Evolutionary conservation across 345 rosid species (phyloP), one percentile per base, ranked within the genome.

Genomic region (Populus nigra): DNA sequence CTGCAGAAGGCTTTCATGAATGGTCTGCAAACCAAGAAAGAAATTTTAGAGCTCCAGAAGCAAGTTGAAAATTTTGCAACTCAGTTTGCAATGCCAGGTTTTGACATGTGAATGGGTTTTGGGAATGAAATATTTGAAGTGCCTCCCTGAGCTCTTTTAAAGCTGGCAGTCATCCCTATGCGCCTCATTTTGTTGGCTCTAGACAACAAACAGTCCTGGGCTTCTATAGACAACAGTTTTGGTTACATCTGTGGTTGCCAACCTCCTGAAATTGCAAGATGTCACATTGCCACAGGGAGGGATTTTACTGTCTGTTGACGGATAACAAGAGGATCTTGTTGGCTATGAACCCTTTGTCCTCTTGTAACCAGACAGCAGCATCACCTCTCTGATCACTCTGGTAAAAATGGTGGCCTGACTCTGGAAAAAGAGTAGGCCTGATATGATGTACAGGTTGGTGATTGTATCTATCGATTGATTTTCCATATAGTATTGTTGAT

Each of bases 11-110:
- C 38, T 70, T 65, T 53, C 57, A 50, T 29, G 23, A 72, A 80
- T 39, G 72, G 75, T 41, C 68, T 80, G 38, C 79, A 75, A 38
- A 71, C 41, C 62, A 75, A 29, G 20, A 80, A 71, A 35, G 79
- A 75, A 11, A 65, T 80, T 35, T 11, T 71, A 6, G 83, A 80
- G 78, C 79, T 80, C 65, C 79, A 72, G 33, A 80, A 53, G 23
- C 79, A 31, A 13, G 79, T 80, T 18, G 79, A 80, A 65, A 75
- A n/a, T 13, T 80, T 80, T 65, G 83, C 83, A 62, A 61, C 83
- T 65, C 83, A 80, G 83, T 80, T 70, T 69, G 78, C 83, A 50
- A 49, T 80, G 83, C 83, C 83, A 17, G 79, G 83, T 27, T 75
- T 75, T 63, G 83, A 75, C 66, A 36, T 80, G 36, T 80, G 74